Conservation (phyloP, 225 moss, liverwort and hornwort species). For the Lunularia cruciata region DNA sequence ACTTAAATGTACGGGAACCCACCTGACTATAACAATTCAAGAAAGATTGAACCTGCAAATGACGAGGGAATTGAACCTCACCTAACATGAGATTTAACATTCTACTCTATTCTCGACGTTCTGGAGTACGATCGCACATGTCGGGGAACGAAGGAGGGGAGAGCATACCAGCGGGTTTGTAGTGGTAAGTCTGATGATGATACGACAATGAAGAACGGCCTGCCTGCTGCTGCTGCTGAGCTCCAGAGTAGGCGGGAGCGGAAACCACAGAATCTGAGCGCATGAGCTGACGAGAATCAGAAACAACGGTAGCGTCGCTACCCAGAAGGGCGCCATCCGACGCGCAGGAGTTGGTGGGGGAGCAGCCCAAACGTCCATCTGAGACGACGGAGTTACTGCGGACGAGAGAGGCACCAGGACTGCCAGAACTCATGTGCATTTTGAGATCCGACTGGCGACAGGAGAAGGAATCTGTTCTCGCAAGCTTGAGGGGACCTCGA, state of each 20-base stretch:
- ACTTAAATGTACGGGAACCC: too few species aligned
- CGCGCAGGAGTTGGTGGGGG: conserved; percentile 90
- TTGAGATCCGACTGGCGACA: conserved; percentile 86
- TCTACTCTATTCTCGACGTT: too few species aligned
- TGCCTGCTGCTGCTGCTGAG: conserved; percentile 67
- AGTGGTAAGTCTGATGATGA: conserved; percentile 88
- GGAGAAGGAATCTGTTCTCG: conserved; percentile 89
- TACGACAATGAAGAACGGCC: conserved; percentile 68
- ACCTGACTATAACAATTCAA: too few species aligned
- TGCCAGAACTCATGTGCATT: conserved; percentile 91
- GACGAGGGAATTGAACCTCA: too few species aligned
- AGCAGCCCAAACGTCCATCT: conserved; percentile 87
- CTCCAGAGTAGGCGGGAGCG: conserved; percentile 65
- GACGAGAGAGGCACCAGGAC: conserved; percentile 81
- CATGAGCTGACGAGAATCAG: conserved; percentile 77
- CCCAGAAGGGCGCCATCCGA: conserved; percentile 87
- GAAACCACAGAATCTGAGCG: conserved; percentile 82
- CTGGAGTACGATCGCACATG: too few species aligned
- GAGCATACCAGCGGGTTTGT: conserved; percentile 72
- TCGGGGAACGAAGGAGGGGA: too few species aligned
- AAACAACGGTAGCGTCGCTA: conserved; percentile 87
- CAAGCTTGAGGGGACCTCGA: conserved; percentile 73
- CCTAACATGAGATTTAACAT: too few species aligned
- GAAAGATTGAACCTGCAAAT: too few species aligned
- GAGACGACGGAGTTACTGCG: conserved; percentile 87